phyloP scores from a whole-genome alignment of 306 rosid species.

The Pachyrhizus erosus region DNA sequence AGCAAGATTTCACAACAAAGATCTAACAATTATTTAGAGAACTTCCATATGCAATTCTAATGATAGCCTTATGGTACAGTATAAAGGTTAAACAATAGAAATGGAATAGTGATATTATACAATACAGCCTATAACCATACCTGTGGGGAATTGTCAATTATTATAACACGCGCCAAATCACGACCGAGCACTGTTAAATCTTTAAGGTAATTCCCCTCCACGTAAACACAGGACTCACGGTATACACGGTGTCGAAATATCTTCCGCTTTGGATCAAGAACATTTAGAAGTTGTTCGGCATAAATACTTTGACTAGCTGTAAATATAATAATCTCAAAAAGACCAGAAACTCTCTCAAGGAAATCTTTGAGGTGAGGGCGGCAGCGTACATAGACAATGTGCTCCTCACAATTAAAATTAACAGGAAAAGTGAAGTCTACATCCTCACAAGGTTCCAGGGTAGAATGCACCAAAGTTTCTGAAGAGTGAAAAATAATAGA shows the following conservation, averaged over 20 bases:
- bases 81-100: background rate
- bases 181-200: slow-evolving; percentile 98
- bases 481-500: slow-evolving; percentile 49
- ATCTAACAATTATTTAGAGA: background rate
- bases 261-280: slow-evolving; percentile 95
- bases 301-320: slow-evolving; percentile 99
- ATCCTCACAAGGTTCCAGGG: slow-evolving; percentile 89
- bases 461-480: slow-evolving; percentile 99
- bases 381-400: slow-evolving; percentile 92
- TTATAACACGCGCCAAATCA: slow-evolving; percentile 83
- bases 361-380: slow-evolving; percentile 95
- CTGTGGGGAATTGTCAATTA: slow-evolving; percentile 98
- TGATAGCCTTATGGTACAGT: background rate
- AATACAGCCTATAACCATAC: slow-evolving; percentile 45
- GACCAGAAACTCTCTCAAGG: slow-evolving; percentile 73
- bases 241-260: slow-evolving; percentile 94
- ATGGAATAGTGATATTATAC: background rate
- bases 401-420: slow-evolving; percentile 87
- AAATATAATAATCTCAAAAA: slow-evolving; percentile 93
- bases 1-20: slow-evolving; percentile 6
- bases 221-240: slow-evolving; percentile 96
- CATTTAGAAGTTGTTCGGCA: slow-evolving; percentile 96
- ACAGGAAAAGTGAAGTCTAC: slow-evolving; percentile 94
- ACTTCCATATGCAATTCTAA: background rate
- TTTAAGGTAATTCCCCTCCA: slow-evolving; percentile 95